These are phyloP conservation scores for Cystobasidium onofrii DNA, from an alignment of 768 basidiomycete genomes.

Conservation along the genomic window DNA sequence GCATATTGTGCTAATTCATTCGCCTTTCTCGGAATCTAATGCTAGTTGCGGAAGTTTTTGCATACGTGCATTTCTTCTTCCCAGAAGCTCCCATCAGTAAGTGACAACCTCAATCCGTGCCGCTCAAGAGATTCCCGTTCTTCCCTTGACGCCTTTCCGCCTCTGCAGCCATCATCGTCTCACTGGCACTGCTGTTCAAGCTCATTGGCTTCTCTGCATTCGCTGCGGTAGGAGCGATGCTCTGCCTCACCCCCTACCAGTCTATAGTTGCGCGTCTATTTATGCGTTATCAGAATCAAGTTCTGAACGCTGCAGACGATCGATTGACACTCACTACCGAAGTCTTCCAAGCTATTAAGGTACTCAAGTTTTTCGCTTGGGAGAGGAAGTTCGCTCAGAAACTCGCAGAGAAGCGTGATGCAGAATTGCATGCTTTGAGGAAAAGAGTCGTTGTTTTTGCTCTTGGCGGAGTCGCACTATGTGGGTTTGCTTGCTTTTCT, in stretches of 20 bases:
- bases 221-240: conserved; percentile 38
- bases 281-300: conserved; percentile 39
- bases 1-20: background rate
- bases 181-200: conserved; percentile 33
- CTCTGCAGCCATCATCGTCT: conserved; percentile 33
- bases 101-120: background rate
- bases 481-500: background rate
- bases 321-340: conserved; percentile 48
- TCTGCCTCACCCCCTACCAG: conserved; percentile 38
- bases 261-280: conserved; percentile 35
- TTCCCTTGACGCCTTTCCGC: no score
- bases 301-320: conserved; percentile 47
- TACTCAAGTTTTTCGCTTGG: conserved; percentile 47
- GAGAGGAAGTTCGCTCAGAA: conserved; percentile 46
- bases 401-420: conserved; percentile 44
- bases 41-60: conserved; percentile 37
- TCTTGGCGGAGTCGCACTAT: background rate
- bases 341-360: conserved; percentile 47
- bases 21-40: background rate
- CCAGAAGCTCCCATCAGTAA: conserved; percentile 34
- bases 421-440: conserved; percentile 45
- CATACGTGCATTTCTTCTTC: conserved; percentile 40
- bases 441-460: conserved; percentile 42
- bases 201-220: conserved; percentile 40
- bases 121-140: no score